Percentiles rank a stretch among this genome's conserved stretches.
phyloP scores from a whole-genome alignment of 495 filamentous ascomycete species.

The Aspergillus incahuasiensis region DNA sequence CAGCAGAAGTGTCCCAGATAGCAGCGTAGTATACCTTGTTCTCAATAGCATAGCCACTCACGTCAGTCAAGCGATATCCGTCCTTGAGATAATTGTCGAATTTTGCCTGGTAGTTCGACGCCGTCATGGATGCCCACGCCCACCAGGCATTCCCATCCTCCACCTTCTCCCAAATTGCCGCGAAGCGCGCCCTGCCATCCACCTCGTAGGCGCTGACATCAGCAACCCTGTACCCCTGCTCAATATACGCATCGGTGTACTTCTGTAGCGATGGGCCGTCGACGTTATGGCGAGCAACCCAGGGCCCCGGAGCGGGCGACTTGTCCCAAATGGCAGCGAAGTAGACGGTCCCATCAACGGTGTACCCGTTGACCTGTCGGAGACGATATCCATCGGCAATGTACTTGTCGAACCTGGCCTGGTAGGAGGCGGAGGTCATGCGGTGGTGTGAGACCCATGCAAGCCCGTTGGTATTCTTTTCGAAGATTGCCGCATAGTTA shows the following conservation, averaged over 20 bases:
- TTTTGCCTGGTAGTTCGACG: conserved; percentile 13
- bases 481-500: conserved; percentile 16
- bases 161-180: conserved; percentile 19
- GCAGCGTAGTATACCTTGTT: conserved; percentile 15
- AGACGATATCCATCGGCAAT: conserved; percentile 17
- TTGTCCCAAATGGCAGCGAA: conserved; percentile 24
- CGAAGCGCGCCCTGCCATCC: conserved; percentile 5
- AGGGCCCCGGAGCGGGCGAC: conserved; percentile 2
- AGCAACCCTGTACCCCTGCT: conserved; percentile 14
- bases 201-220: conserved; percentile 21
- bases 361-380: conserved; percentile 20
- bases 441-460: conserved; percentile 15
- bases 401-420: conserved; percentile 15
- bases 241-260: conserved; percentile 8
- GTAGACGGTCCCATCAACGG: conserved; percentile 7
- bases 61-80: conserved; percentile 18
- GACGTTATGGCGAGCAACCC: conserved; percentile 17
- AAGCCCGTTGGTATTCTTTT: conserved; percentile 7
- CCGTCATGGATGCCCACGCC: conserved; percentile 10
- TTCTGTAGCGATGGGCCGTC: conserved; percentile 6
- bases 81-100: conserved; percentile 17
- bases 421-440: conserved; percentile 19
- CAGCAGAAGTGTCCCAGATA: conserved; percentile 19
- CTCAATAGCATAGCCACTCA: conserved; percentile 17
- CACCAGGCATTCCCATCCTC: conserved; percentile 10